These are phyloP conservation scores for Cairneyella variabilis DNA, from an alignment of 495 filamentous ascomycete species.

Conservation along the genomic window DNA sequence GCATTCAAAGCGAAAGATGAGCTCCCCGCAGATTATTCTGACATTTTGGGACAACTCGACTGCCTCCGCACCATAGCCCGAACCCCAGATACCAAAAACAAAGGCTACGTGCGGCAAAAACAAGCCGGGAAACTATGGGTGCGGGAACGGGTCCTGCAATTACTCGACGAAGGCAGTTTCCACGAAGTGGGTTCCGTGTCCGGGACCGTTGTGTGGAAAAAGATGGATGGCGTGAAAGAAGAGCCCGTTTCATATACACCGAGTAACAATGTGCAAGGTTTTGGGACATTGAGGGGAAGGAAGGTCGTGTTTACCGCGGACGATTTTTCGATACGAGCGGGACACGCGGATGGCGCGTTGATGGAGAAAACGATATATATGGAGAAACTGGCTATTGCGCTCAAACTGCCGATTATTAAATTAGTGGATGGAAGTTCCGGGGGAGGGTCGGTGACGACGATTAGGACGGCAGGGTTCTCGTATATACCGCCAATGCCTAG, in stretches of 20 bases:
- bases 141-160: constrained; percentile 51
- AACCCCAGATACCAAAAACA: constrained; percentile 47
- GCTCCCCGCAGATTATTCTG: constrained; percentile 57
- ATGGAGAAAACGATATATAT: constrained; percentile 56
- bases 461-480: constrained; percentile 48
- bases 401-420: constrained; percentile 56
- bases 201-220: constrained; percentile 55
- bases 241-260: constrained; percentile 46
- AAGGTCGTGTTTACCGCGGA: constrained; percentile 57
- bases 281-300: constrained; percentile 46
- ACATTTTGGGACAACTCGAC: constrained; percentile 51
- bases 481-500: constrained; percentile 53
- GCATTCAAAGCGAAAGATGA: constrained; percentile 23
- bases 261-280: constrained; percentile 54
- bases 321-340: constrained; percentile 60
- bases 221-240: constrained; percentile 37
- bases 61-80: constrained; percentile 45
- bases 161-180: constrained; percentile 51
- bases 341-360: constrained; percentile 58
- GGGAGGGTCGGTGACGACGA: constrained; percentile 58
- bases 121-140: constrained; percentile 65
- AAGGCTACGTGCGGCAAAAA: constrained; percentile 57
- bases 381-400: constrained; percentile 47
- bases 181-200: constrained; percentile 55
- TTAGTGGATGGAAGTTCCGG: constrained; percentile 60